Evolutionary conservation across 768 basidiomycete species (phyloP).

Genomic region (Mrakia frigida): DNA sequence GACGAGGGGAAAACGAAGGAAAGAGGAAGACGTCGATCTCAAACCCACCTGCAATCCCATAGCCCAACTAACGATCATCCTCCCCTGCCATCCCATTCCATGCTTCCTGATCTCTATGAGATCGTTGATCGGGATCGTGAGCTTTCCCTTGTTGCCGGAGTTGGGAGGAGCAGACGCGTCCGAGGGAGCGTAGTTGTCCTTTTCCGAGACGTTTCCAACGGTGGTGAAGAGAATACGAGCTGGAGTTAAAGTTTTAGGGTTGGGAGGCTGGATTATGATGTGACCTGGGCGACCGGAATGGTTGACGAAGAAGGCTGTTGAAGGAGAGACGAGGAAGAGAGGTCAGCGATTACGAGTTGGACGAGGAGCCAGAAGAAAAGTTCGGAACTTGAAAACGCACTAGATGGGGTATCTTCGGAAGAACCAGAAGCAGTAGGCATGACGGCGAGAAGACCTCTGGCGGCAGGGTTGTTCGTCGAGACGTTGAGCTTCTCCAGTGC

Average conservation of each 20-base stretch:
- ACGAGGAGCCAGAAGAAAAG: too few species aligned
- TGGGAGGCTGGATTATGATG: constrained; percentile 24
- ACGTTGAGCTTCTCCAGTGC: constrained; percentile 25
- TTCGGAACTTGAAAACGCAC: constrained; percentile 8
- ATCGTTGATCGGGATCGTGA: constrained; percentile 15
- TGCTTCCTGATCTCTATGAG: constrained; percentile 11
- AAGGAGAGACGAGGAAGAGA: not conserved
- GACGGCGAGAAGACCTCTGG: constrained; percentile 12
- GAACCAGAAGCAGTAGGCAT: not conserved
- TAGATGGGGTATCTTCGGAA: constrained; percentile 16
- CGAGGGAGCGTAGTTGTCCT: not conserved
- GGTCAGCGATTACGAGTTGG: too few species aligned
- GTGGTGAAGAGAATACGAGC: constrained; percentile 24
- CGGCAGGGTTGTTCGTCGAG: constrained; percentile 13
- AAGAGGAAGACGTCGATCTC: not conserved
- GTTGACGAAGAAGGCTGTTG: constrained; percentile 27
- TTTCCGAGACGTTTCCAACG: not conserved
- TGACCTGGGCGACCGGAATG: constrained; percentile 24
- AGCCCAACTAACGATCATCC: constrained; percentile 17
- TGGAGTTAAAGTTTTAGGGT: not conserved
- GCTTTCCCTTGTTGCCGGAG: constrained; percentile 11
- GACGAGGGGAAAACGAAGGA: not conserved
- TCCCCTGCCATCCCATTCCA: constrained; percentile 27
- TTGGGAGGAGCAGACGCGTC: not conserved
- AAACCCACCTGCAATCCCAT: constrained; percentile 6